Evolutionary conservation across 1,284 basidiomycete genomes (phyloP), one percentile per base, ranked within the genome.

Genomic region (Ustilago nuda): DNA sequence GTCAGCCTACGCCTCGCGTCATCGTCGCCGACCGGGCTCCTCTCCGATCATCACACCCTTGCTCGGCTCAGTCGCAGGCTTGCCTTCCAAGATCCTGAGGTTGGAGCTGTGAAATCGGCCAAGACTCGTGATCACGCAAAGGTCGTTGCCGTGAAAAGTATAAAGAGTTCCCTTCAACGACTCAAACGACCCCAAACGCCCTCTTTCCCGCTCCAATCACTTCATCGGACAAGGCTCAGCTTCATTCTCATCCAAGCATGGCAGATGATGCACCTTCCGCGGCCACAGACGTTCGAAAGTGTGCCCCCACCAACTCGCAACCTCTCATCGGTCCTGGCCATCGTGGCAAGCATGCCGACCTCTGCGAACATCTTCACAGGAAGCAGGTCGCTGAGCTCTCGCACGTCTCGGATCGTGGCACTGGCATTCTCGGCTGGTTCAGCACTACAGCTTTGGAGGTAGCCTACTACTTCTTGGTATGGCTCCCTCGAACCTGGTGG

Each of bases 401-500:
- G 30, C 50, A 61, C 2, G 52, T 66, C 35, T 65, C 67, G 7
- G 58, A 51, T 8, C 32, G 50, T 5, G 74, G 74, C 33, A 56
- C 63, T 4, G 74, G 63, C 33, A 43, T 56, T 17, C 51, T 58
- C 1, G 52, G 56, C 58, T 77, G 71, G 71, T 56, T 74, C 23
- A 11, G 19, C 0, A 48, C 61, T 19, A 59, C 57, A 3, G 4
- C 70, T 13, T 48, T 51, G 3, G 75, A 77, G 37, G n/a, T 73
- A 15, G 50, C 13, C 35, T 65, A 69, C 41, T 77, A 65, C 53
- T 33, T 61, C 13, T 37, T 71, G 33, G 58, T 51, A 2, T 76
- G 74, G 74, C 32, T 76, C 37, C 66, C 62, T 35, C 53, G 35
- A 23, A 73, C 64, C 5, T 77, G 71, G 71, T 73, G 66, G 60